A percentile compares a stretch with the other conserved stretches of the same genome.
Conservation (phyloP, 495 filamentous ascomycete genomes). For the Penicillium cosmopolitanum region DNA sequence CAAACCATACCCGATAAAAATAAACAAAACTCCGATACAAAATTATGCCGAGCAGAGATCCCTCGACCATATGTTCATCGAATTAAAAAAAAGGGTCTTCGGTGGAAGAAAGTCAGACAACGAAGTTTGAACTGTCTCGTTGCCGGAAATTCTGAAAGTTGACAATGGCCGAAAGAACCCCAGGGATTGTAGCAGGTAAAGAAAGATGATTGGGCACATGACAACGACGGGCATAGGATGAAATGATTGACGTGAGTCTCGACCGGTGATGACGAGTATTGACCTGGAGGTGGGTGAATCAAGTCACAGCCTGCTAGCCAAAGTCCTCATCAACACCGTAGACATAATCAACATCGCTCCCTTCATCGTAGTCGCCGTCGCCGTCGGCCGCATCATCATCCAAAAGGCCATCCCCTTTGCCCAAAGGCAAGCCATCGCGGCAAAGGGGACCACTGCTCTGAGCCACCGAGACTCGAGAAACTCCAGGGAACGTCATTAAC, state of each 20-base stretch:
- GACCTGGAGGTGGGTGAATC: conserved; percentile 27
- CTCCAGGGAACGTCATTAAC: conserved; percentile 47
- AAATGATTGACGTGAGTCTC: conserved; percentile 4
- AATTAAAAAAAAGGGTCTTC: conserved; percentile 6
- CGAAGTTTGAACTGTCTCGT: not conserved
- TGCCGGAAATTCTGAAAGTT: not conserved
- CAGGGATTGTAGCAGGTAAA: not conserved
- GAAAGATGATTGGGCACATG: not conserved
- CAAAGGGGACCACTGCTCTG: conserved; percentile 30
- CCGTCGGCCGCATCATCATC: conserved; percentile 54
- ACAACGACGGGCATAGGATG: not conserved
- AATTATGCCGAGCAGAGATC: conserved; percentile 26
- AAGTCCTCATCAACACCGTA: conserved; percentile 18
- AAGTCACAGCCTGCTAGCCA: conserved; percentile 36
- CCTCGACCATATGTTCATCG: conserved; percentile 12
- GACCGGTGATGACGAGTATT: not conserved
- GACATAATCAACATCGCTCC: conserved; percentile 43
- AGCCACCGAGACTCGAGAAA: conserved; percentile 48
- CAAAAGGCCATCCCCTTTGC: conserved; percentile 46
- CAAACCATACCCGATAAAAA: conserved; percentile 12
- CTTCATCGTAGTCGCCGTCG: conserved; percentile 42
- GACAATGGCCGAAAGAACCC: not conserved
- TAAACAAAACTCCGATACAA: conserved; percentile 22
- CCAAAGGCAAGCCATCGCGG: conserved; percentile 30
- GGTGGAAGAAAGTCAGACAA: conserved; percentile 4